A percentile compares a stretch with the other conserved stretches of the same genome.
Conservation (phyloP, 495 filamentous ascomycete genomes). For the Daldinia concentrica region DNA sequence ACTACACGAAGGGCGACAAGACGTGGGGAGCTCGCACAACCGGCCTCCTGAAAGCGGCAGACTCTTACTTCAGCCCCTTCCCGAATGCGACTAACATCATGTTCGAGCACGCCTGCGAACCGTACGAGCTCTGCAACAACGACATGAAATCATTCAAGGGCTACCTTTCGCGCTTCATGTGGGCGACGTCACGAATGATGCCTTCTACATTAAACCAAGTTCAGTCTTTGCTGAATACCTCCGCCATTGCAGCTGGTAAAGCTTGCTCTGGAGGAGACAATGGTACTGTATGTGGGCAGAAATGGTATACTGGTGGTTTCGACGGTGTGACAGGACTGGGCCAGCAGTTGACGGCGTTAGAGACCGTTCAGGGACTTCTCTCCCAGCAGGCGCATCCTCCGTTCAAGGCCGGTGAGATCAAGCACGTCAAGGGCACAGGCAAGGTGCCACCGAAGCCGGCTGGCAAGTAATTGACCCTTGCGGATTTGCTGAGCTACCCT, state of each 20-base stretch:
- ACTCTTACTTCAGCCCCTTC: conserved; percentile 47
- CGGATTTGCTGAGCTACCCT: conserved; percentile 21
- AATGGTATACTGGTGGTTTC: conserved; percentile 70
- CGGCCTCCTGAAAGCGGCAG: conserved; percentile 56
- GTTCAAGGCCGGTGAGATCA: conserved; percentile 55
- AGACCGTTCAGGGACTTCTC: conserved; percentile 70
- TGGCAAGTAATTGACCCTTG: neutral
- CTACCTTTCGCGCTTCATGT: conserved; percentile 79
- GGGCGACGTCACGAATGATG: conserved; percentile 67
- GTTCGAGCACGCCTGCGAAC: conserved; percentile 79
- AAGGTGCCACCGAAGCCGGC: conserved; percentile 13
- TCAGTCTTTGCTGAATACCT: conserved; percentile 60
- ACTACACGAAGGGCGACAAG: conserved; percentile 63
- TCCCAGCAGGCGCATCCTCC: conserved; percentile 50
- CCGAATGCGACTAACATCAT: conserved; percentile 64
- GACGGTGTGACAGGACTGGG: conserved; percentile 71
- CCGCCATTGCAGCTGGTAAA: conserved; percentile 70
- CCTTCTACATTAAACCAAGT: conserved; percentile 65
- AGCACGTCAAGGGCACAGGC: conserved; percentile 47
- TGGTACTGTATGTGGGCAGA: conserved; percentile 71
- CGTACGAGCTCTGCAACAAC: conserved; percentile 66
- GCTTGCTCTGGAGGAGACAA: conserved; percentile 68
- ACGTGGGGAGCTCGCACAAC: conserved; percentile 63
- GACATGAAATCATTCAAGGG: conserved; percentile 85
- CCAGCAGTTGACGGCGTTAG: conserved; percentile 75